Percentiles rank a stretch among this genome's conserved stretches.
Conservation (phyloP, 2,329 filamentous ascomycete genomes). For the Pseudopithomyces maydicus region DNA sequence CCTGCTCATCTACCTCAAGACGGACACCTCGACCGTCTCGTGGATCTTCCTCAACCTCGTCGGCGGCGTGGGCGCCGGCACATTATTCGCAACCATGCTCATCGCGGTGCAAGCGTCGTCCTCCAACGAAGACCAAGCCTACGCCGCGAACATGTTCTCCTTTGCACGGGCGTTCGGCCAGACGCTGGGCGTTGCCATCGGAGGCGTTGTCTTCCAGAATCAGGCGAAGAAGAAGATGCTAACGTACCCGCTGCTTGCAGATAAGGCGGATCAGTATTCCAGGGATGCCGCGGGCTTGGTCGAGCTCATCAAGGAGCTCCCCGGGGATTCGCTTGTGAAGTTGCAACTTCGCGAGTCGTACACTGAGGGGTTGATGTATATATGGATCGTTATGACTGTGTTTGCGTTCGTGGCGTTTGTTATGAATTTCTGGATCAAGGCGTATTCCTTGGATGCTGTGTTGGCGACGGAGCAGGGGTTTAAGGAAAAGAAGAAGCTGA, state of each 20-base stretch:
- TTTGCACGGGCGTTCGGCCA: conserved; percentile 71
- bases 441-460: conserved; percentile 50
- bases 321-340: conserved; percentile 51
- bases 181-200: conserved; percentile 68
- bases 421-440: conserved; percentile 59
- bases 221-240: conserved; percentile 59
- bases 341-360: conserved; percentile 52
- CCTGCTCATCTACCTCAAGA: conserved; percentile 56
- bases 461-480: conserved; percentile 57
- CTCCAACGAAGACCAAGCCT: conserved; percentile 61
- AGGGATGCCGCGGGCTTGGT: conserved; percentile 65
- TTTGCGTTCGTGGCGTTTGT: conserved; percentile 58
- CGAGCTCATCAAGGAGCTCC: conserved; percentile 62
- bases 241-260: conserved; percentile 54
- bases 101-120: conserved; percentile 68
- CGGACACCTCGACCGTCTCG: conserved; percentile 55
- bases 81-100: conserved; percentile 68
- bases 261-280: conserved; percentile 56
- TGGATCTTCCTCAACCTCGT: conserved; percentile 68
- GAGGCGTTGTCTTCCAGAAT: conserved; percentile 74
- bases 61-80: conserved; percentile 65
- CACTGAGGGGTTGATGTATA: conserved; percentile 58
- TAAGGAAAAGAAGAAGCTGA: conserved; percentile 41
- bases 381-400: conserved; percentile 62
- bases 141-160: conserved; percentile 67